Evolutionary conservation across 345 rosid species (phyloP).

Genomic region (Boechera stricta): DNA sequence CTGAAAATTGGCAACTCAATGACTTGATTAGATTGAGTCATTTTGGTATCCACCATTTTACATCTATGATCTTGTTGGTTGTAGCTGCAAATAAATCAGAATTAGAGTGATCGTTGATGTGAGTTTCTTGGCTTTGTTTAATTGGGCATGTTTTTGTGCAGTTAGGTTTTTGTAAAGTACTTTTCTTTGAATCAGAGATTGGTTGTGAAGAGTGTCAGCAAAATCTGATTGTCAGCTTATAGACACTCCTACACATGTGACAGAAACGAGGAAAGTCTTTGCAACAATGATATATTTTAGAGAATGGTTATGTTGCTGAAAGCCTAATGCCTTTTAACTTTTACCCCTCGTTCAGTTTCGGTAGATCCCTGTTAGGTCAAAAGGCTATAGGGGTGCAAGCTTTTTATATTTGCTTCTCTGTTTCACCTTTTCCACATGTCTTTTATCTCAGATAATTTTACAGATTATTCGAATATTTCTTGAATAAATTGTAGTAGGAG

Average conservation of each 20-base stretch:
- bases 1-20: neutral
- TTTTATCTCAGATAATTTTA: neutral
- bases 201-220: conserved; percentile 17
- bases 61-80: conserved; percentile 13
- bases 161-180: conserved; percentile 12
- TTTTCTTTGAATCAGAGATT: conserved; percentile 20
- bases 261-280: conserved; percentile 82
- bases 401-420: conserved; percentile 9
- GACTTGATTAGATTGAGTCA: neutral
- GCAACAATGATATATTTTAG: conserved; percentile 46
- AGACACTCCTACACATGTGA: conserved; percentile 29
- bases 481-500: no score
- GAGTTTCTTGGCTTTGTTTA: neutral
- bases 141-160: no score
- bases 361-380: neutral
- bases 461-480: no score
- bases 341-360: neutral
- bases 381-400: conserved; percentile 9
- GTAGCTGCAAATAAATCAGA: neutral
- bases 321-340: no score
- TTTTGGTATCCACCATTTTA: neutral
- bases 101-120: neutral
- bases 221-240: conserved; percentile 33
- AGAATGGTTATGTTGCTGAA: no score
- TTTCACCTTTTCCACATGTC: neutral